phyloP scores from a whole-genome alignment of 352 stramenopile species.

The Thalassiosira exigua region DNA sequence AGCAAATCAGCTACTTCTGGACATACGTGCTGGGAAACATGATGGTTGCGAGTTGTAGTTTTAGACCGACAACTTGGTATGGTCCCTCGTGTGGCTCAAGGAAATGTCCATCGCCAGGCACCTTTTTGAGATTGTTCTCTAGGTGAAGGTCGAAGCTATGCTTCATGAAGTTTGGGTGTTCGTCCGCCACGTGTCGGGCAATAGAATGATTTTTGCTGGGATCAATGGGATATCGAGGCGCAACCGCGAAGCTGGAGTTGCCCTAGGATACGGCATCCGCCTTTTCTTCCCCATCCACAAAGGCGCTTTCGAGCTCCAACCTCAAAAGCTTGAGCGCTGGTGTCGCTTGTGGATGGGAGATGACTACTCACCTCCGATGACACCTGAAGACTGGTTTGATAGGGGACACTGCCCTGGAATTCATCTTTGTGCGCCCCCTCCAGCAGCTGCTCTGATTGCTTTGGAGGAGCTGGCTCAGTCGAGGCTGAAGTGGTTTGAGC shows the following conservation, averaged over 20 bases:
- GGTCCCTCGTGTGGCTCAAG: constrained; percentile 30
- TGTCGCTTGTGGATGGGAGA: constrained; percentile 16
- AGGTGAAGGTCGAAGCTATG: constrained; percentile 9
- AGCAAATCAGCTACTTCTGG: constrained; percentile 33
- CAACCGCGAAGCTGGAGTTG: constrained; percentile 20
- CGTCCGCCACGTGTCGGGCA: constrained; percentile 11
- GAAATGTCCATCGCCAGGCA: constrained; percentile 20
- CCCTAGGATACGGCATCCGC: constrained; percentile 23
- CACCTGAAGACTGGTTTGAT: constrained; percentile 1
- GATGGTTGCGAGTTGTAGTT: constrained; percentile 47
- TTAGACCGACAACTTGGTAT: constrained; percentile 34
- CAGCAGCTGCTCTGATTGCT: constrained; percentile 7
- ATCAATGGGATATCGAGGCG: constrained; percentile 35
- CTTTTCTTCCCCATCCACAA: constrained; percentile 5
- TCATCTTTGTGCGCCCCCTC: constrained; percentile 12
- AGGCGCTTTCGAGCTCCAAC: not conserved
- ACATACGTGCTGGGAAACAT: constrained; percentile 37
- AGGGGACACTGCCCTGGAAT: constrained; percentile 11
- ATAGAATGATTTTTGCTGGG: constrained; percentile 34
- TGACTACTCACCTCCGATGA: constrained; percentile 15
- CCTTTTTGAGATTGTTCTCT: constrained; percentile 32
- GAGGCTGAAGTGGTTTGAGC: not conserved
- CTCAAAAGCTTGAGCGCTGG: not conserved
- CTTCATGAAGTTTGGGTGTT: constrained; percentile 20
- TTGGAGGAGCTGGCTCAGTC: constrained; percentile 9